Evolutionary conservation across 345 rosid species (phyloP).

Genomic region (Angophora floribunda): DNA sequence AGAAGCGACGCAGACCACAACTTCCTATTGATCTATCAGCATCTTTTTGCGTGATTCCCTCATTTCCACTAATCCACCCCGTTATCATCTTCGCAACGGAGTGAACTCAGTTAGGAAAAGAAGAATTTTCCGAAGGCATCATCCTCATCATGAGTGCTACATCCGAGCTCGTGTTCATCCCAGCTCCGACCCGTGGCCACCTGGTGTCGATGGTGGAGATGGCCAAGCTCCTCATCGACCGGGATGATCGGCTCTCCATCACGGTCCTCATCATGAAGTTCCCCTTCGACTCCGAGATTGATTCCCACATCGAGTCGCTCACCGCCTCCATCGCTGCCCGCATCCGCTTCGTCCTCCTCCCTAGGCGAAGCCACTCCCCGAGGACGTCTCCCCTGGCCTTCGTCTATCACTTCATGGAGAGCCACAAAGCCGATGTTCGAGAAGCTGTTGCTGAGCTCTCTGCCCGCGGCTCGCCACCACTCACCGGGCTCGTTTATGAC

Average conservation of each 20-base stretch:
- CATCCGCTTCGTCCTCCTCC: conserved; percentile 26
- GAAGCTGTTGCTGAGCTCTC: conserved; percentile 11
- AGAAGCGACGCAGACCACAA: background rate
- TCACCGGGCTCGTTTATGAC: conserved; percentile 46
- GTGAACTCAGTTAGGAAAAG: background rate
- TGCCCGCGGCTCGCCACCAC: conserved; percentile 1
- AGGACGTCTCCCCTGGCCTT: background rate
- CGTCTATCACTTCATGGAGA: background rate
- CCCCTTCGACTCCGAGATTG: background rate
- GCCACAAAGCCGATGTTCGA: conserved; percentile 15
- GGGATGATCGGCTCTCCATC: conserved; percentile 27
- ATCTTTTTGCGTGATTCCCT: background rate
- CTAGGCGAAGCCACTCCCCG: background rate
- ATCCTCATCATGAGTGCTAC: background rate
- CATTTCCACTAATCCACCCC: background rate
- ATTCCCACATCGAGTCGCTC: background rate
- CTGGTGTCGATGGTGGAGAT: conserved; percentile 24
- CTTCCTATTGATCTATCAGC: background rate
- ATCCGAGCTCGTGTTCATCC: background rate
- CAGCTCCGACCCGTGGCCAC: conserved; percentile 25
- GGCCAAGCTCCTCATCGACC: conserved; percentile 30
- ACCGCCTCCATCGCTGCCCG: conserved; percentile 10
- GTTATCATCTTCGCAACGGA: background rate
- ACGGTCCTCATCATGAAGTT: conserved; percentile 28
- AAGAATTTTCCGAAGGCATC: background rate